phyloP scores from a whole-genome alignment of 2,329 filamentous ascomycete genomes.

The Sclerotinia sclerotiorum region DNA sequence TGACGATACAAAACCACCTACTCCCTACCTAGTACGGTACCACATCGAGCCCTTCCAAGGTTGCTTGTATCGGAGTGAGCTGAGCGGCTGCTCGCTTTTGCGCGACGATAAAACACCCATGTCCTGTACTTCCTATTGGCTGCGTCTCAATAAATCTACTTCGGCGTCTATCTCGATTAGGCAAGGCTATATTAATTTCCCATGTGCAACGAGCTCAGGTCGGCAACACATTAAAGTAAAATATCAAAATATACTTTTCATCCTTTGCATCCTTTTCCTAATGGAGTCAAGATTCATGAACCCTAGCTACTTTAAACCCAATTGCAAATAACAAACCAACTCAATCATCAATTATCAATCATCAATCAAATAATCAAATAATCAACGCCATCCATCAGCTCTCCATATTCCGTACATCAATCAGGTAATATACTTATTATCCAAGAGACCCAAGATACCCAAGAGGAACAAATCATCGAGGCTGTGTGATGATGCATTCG shows the following conservation, averaged over 20 bases:
- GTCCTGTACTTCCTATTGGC: slow-evolving; percentile 34
- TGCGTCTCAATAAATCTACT: slow-evolving; percentile 30
- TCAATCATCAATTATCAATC: not conserved
- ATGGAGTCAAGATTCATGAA: not conserved
- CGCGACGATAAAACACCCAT: slow-evolving; percentile 32
- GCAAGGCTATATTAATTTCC: slow-evolving; percentile 33
- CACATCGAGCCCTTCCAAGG: not conserved
- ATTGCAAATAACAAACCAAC: not conserved
- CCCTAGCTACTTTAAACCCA: not conserved
- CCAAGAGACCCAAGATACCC: slow-evolving; percentile 1
- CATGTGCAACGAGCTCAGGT: slow-evolving; percentile 26
- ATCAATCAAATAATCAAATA: not conserved
- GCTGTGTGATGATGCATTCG: slow-evolving; percentile 24
- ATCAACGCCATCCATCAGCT: not conserved
- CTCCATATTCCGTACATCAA: not conserved
- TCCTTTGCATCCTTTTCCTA: not conserved
- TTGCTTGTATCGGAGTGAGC: slow-evolving; percentile 24
- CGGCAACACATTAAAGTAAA: not conserved
- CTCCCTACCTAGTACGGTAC: not conserved
- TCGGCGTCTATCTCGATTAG: slow-evolving; percentile 41
- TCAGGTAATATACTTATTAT: not conserved
- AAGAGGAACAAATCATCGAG: slow-evolving; percentile 19
- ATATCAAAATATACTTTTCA: not conserved
- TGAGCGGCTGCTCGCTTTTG: slow-evolving; percentile 36
- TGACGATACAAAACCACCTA: slow-evolving; percentile 4